Evolutionary conservation across 768 basidiomycete species (phyloP).

Genomic region (Boletus insuetus): DNA sequence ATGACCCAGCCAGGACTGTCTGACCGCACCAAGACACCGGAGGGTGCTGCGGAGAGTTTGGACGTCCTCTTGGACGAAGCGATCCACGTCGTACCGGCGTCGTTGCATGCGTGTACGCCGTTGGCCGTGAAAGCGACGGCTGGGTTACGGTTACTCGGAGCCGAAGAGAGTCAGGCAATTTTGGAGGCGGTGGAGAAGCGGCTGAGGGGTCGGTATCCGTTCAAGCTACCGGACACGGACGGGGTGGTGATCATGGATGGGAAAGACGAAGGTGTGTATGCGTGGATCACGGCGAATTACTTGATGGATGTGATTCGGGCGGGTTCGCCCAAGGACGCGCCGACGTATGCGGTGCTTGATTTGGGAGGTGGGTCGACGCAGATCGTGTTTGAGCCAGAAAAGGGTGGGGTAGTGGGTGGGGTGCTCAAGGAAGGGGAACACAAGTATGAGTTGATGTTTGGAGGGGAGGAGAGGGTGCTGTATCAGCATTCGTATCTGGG

Average conservation of each 20-base stretch:
- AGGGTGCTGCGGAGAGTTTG: conserved; percentile 73
- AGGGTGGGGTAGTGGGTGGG: conserved; percentile 39
- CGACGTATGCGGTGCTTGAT: conserved; percentile 88
- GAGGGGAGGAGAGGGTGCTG: conserved; percentile 64
- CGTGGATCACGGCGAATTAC: conserved; percentile 98
- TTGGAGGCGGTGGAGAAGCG: conserved; percentile 67
- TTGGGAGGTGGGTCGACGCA: conserved; percentile 97
- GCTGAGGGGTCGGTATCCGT: conserved; percentile 62
- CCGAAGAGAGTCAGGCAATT: conserved; percentile 62
- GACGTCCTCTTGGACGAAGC: conserved; percentile 83
- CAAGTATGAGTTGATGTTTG: conserved; percentile 81
- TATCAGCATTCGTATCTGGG: conserved; percentile 99
- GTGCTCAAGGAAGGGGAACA: conserved; percentile 80
- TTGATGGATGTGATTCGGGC: conserved; percentile 71
- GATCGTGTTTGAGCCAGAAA: conserved; percentile 90
- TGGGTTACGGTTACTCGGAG: conserved; percentile 73
- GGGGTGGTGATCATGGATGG: conserved; percentile 93
- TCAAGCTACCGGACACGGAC: conserved; percentile 56
- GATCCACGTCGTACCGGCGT: conserved; percentile 66
- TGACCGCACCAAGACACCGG: conserved; percentile 52
- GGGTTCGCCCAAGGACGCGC: conserved; percentile 41
- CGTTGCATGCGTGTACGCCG: conserved; percentile 67
- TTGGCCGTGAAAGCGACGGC: conserved; percentile 93
- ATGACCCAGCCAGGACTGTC: conserved; percentile 81
- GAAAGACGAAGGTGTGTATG: conserved; percentile 94